A percentile compares a stretch with the other conserved stretches of the same genome.
Evolutionary conservation across 257 asterid genomes (phyloP).

Genomic region (Solanum pinnatisectum): DNA sequence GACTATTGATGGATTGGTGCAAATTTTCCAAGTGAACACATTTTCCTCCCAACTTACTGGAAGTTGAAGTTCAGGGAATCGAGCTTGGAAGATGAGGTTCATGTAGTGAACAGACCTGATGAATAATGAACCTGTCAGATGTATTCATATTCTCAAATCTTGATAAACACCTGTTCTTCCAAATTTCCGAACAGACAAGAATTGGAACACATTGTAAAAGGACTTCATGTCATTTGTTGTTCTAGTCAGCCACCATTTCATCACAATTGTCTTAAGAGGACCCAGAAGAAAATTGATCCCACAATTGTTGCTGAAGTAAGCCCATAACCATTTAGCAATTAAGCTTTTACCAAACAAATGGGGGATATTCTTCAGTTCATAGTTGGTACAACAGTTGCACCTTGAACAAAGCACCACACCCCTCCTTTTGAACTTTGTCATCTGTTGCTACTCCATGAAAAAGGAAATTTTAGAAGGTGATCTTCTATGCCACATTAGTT

Average conservation of each 20-base stretch:
- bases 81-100: not conserved
- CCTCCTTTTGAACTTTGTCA: not conserved
- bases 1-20: not conserved
- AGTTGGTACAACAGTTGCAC: not conserved
- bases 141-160: not conserved
- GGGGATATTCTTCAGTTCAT: not conserved
- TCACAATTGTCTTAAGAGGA: not conserved
- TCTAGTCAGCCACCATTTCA: not conserved
- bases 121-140: not conserved
- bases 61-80: not conserved
- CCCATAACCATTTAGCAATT: not conserved
- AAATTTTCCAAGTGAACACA: not conserved
- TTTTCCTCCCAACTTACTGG: not conserved
- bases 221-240: not conserved
- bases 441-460: not conserved
- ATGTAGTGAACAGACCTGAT: not conserved
- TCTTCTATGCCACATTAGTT: not conserved
- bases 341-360: not conserved
- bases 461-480: not conserved
- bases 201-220: not conserved
- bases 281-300: not conserved
- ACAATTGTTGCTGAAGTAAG: not conserved
- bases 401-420: not conserved
- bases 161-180: not conserved
- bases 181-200: not conserved